These are phyloP conservation scores for Flaveria brownii DNA, from an alignment of 129 eudicot species.

Conservation along the genomic window DNA sequence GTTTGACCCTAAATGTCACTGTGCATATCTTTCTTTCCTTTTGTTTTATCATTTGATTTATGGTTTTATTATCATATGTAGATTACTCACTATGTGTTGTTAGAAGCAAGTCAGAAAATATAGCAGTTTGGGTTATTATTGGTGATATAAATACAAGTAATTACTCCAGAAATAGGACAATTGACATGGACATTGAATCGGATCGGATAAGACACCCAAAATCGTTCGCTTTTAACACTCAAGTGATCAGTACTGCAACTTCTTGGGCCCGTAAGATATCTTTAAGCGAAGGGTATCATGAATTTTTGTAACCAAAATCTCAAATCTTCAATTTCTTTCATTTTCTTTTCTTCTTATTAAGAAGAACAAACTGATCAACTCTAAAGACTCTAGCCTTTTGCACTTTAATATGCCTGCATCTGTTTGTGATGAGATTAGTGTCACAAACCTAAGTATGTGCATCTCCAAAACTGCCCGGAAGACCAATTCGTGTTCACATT, in stretches of 20 bases:
- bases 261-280: slow-evolving; percentile 77
- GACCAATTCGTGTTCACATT: slow-evolving; percentile 32
- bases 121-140: slow-evolving; percentile 15
- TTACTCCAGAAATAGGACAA: slow-evolving; percentile 29
- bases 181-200: slow-evolving; percentile 75
- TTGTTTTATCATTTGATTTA: background rate
- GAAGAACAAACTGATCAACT: slow-evolving; percentile 35
- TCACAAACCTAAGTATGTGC: slow-evolving; percentile 44
- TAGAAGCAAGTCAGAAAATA: slow-evolving; percentile 38
- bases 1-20: background rate
- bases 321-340: slow-evolving; percentile 18
- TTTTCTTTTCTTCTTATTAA: slow-evolving; percentile 24
- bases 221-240: slow-evolving; percentile 48
- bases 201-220: slow-evolving; percentile 60
- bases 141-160: slow-evolving; percentile 34
- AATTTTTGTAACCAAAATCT: slow-evolving; percentile 52
- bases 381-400: slow-evolving; percentile 30
- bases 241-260: slow-evolving; percentile 54
- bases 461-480: slow-evolving; percentile 42
- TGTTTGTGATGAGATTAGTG: slow-evolving; percentile 37
- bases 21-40: slow-evolving; percentile 11
- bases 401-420: slow-evolving; percentile 48
- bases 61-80: slow-evolving; percentile 22
- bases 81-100: slow-evolving; percentile 47
- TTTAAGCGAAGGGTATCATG: slow-evolving; percentile 66